Percentiles rank a stretch among this genome's conserved stretches.
These are phyloP conservation scores for Pulveroboletus sp. DNA, from an alignment of 768 basidiomycete species.

Conservation along the genomic window DNA sequence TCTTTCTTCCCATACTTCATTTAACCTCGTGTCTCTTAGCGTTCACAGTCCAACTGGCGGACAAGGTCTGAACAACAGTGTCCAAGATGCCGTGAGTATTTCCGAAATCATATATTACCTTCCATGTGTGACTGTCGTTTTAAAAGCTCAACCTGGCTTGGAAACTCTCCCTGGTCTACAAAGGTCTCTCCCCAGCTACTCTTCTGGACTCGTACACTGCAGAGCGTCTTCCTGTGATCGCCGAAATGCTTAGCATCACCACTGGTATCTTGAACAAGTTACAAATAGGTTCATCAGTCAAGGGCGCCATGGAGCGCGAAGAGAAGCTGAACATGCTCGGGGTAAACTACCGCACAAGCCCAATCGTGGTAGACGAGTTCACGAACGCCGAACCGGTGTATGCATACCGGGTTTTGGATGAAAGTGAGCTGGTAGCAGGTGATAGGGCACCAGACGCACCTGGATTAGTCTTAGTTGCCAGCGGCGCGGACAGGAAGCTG, in stretches of 20 bases:
- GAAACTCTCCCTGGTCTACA: background rate
- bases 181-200: background rate
- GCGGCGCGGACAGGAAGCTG: background rate
- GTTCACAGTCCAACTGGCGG: slow-evolving; percentile 21
- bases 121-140: background rate
- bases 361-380: slow-evolving; percentile 41
- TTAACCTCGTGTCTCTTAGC: background rate
- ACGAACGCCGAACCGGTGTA: background rate
- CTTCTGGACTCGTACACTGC: background rate
- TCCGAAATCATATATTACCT: no score
- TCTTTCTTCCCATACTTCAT: background rate
- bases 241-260: slow-evolving; percentile 7
- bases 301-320: background rate
- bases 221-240: background rate
- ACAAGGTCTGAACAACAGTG: slow-evolving; percentile 34
- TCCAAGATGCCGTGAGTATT: slow-evolving; percentile 37
- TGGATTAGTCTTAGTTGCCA: background rate
- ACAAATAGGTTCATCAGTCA: background rate
- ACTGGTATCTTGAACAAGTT: slow-evolving; percentile 18
- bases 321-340: slow-evolving; percentile 40
- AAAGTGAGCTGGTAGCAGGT: slow-evolving; percentile 1
- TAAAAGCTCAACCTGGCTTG: background rate
- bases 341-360: slow-evolving; percentile 52
- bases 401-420: slow-evolving; percentile 6
- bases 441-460: slow-evolving; percentile 15